Conservation (phyloP, 2,329 filamentous ascomycete species). For the Microcyclospora pomicola region DNA sequence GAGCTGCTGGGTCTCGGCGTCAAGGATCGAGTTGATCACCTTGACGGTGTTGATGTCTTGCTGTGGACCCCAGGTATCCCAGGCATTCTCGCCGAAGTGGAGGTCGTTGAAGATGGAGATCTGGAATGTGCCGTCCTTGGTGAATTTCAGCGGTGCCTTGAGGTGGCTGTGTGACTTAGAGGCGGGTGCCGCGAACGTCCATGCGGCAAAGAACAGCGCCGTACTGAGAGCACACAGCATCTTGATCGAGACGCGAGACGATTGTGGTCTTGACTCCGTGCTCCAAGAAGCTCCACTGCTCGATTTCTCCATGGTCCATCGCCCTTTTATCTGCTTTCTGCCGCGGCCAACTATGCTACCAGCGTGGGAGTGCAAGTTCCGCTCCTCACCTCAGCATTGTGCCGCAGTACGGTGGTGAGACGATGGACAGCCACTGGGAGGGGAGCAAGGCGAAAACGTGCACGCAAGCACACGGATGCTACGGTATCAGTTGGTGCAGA, state of each 20-base stretch:
- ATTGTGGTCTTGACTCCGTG: too few relatives aligned
- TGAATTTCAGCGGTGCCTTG: conserved; percentile 14
- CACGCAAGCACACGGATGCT: too few relatives aligned
- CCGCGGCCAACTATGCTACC: too few relatives aligned
- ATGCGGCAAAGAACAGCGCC: neutral
- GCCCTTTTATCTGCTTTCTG: too few relatives aligned
- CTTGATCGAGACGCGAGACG: neutral
- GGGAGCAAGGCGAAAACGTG: too few relatives aligned
- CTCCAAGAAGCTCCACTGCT: too few relatives aligned
- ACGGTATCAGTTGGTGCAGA: too few relatives aligned
- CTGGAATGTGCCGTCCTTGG: conserved; percentile 28
- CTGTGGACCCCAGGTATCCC: conserved; percentile 29
- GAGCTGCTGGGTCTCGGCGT: conserved; percentile 42
- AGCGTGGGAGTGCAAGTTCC: too few relatives aligned
- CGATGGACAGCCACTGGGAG: too few relatives aligned
- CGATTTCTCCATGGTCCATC: too few relatives aligned
- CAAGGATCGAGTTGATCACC: conserved; percentile 46
- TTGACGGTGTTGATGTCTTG: conserved; percentile 44
- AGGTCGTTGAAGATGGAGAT: conserved; percentile 53
- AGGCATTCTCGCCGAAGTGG: conserved; percentile 49
- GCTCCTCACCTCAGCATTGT: too few relatives aligned
- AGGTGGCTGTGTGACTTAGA: neutral
- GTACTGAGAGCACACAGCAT: conserved; percentile 2
- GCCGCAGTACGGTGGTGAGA: too few relatives aligned
- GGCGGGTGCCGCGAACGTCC: neutral